These are phyloP conservation scores for Cardamine occulta DNA, from an alignment of 345 rosid genomes.

Conservation along the genomic window DNA sequence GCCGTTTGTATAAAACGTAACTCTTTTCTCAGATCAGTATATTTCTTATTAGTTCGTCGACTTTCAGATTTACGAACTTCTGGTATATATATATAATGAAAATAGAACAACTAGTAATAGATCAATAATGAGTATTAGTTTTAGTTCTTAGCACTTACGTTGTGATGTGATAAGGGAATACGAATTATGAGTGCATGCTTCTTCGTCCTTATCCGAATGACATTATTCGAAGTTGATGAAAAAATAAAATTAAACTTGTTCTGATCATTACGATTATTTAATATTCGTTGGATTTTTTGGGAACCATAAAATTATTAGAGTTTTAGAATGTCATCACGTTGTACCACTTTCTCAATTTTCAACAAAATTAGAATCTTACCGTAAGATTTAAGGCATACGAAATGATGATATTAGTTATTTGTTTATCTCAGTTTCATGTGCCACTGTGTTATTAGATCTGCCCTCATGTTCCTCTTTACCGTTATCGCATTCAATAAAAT, in stretches of 20 bases:
- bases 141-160: conserved; percentile 16
- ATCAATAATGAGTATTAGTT: not conserved
- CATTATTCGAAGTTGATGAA: conserved; percentile 18
- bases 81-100: not conserved
- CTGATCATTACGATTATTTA: not conserved
- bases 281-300: conserved; percentile 23
- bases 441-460: conserved; percentile 10
- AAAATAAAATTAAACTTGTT: not conserved
- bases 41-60: not conserved
- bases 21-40: not conserved
- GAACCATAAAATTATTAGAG: too few relatives aligned
- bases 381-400: conserved; percentile 7
- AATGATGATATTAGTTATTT: too few relatives aligned
- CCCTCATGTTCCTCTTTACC: conserved; percentile 22
- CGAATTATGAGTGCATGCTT: conserved; percentile 28
- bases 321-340: conserved; percentile 29
- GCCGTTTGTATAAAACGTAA: not conserved
- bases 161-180: conserved; percentile 22
- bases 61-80: not conserved
- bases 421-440: not conserved
- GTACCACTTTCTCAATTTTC: conserved; percentile 26
- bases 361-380: conserved; percentile 34
- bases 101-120: not conserved
- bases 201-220: conserved; percentile 37
- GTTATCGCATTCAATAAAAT: conserved; percentile 12